Base-by-base conservation (phyloP, 306 rosid genomes). In the Trifolium repens region DNA sequence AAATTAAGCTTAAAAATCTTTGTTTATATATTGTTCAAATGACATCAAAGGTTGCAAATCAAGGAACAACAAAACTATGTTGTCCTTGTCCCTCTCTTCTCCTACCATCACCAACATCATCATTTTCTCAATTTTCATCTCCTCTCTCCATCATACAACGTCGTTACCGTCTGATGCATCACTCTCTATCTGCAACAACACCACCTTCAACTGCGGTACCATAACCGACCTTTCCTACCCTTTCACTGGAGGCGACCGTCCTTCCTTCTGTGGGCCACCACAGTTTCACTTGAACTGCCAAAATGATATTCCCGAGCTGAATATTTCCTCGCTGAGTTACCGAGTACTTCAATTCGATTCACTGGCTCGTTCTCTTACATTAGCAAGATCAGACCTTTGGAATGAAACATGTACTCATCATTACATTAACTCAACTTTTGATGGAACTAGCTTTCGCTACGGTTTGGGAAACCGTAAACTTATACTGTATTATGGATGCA, bases 361-460 rank as follows among this genome's bases (percentile, higher is more conserved):
- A 5, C 26, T 11, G 8, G 26, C 10, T 7, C 84, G 3, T 2
- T 62, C 79, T 7, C 69, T 89, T 24, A 72, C 71, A 15, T 39
- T 91, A 12, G 86, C 93, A 1, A 84, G 88, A 5, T 47, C 40
- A 14, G 91, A 91, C 85, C 93, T 91, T 72, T 88, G 93, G 91
- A 74, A 82, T 24, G 43, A 81, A 46, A 85, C 83, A 5, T 91
- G 96, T 74, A 84, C 87, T 0, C 3, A 12, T 1, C 9, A 32
- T 5, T 65, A 74, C 15, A 0, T 35, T 0, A 85, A 85, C 85
- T 71, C 96, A 1, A 73, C 81, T 11, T 43, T 85, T 7, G 72
- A 60, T 13, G 24, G 16, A 7, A 1, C 16, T 9, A 8, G n/a
- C 19, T 84, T 86, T 19, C 37, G 30, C 70, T 80, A 69, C 2